Conservation (phyloP, 768 basidiomycete species). For the Saitozyma sp. region DNA sequence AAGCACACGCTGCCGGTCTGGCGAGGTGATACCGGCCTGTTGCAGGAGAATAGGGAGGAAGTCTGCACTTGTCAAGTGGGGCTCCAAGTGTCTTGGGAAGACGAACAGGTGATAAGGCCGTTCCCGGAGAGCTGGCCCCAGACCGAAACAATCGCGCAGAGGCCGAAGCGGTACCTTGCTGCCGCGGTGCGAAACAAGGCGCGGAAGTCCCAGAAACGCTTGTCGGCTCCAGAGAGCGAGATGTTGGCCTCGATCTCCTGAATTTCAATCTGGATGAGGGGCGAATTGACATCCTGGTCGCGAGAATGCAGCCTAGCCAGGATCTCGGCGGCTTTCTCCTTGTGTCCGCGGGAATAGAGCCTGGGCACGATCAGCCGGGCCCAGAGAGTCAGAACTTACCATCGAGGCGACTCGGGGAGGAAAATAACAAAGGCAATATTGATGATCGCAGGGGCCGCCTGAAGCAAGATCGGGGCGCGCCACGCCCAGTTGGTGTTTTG, state of each 20-base stretch:
- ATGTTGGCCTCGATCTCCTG: constrained; percentile 62
- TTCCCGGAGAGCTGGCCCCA: constrained; percentile 55
- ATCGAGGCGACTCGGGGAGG: constrained; percentile 59
- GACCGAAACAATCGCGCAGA: constrained; percentile 61
- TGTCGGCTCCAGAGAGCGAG: constrained; percentile 53
- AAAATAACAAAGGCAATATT: constrained; percentile 58
- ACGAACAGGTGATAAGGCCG: constrained; percentile 57
- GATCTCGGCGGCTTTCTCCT: constrained; percentile 56
- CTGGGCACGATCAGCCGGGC: too few species aligned
- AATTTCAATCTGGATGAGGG: constrained; percentile 60
- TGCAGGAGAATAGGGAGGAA: constrained; percentile 42
- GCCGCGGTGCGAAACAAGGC: constrained; percentile 58
- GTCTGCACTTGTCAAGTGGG: too few species aligned
- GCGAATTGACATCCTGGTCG: constrained; percentile 57
- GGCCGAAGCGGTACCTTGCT: constrained; percentile 58
- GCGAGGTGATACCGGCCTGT: constrained; percentile 52
- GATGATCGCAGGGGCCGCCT: constrained; percentile 58
- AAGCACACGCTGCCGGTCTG: constrained; percentile 54
- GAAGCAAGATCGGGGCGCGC: constrained; percentile 59
- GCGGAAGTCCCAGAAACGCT: constrained; percentile 62
- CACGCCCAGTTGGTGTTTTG: constrained; percentile 10
- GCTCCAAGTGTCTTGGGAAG: too few species aligned
- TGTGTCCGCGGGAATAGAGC: constrained; percentile 59
- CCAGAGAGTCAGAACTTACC: too few species aligned
- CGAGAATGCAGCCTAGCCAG: constrained; percentile 60